phyloP scores from a whole-genome alignment of 148 eudicot species.

The Chenopodium berlandieri region DNA sequence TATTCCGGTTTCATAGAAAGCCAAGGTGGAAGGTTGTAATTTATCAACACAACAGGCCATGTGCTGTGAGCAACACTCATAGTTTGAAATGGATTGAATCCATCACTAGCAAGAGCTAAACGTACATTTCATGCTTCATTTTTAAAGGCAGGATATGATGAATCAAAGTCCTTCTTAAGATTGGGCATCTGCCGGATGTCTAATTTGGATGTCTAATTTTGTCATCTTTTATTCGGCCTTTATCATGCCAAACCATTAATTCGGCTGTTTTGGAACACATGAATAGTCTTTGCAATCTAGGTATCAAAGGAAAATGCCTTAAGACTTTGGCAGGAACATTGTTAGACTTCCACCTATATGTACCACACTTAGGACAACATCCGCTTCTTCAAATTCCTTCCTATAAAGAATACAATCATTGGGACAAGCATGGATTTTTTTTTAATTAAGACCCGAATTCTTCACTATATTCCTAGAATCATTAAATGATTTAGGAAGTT shows the following conservation, averaged over 20 bases:
- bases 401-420: slow-evolving; percentile 5
- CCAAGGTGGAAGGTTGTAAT: background rate
- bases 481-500: background rate
- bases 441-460: background rate
- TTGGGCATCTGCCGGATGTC: too few species aligned
- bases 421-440: slow-evolving; percentile 5
- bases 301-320: background rate
- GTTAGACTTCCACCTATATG: background rate
- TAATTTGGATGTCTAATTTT: too few species aligned
- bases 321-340: background rate
- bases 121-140: too few species aligned
- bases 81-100: too few species aligned
- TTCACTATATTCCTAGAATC: background rate
- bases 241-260: background rate
- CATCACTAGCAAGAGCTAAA: too few species aligned
- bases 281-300: slow-evolving; percentile 11
- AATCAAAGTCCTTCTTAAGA: too few species aligned
- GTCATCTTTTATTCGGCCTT: background rate
- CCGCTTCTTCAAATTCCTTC: background rate
- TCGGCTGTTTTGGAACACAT: slow-evolving; percentile 4
- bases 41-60: background rate
- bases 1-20: background rate
- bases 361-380: background rate
- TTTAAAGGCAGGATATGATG: too few species aligned
- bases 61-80: too few species aligned